Evolutionary conservation across 495 filamentous ascomycete species (phyloP).

Genomic region (Amniculicola lignicola): DNA sequence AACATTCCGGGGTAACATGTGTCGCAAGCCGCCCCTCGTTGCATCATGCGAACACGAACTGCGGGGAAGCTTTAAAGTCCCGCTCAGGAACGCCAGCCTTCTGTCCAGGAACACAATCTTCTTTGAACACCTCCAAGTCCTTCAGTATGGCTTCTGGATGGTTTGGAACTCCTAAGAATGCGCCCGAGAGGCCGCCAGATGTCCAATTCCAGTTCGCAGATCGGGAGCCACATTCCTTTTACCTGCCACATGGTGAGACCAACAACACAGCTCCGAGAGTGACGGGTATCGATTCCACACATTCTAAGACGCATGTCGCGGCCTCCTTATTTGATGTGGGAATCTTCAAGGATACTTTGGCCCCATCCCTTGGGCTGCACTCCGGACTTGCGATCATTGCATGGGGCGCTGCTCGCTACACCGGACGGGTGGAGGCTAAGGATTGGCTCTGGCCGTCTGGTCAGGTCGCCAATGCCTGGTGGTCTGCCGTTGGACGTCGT

Average conservation of each 20-base stretch:
- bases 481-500: conserved; percentile 52
- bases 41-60: conserved; percentile 9
- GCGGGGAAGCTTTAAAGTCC: conserved; percentile 18
- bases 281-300: conserved; percentile 10
- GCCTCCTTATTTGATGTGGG: conserved; percentile 41
- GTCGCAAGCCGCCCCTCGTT: conserved; percentile 1
- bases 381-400: conserved; percentile 47
- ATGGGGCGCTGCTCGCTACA: conserved; percentile 48
- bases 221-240: conserved; percentile 25
- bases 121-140: not conserved
- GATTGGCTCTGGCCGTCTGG: conserved; percentile 56
- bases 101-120: not conserved
- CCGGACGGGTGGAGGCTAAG: conserved; percentile 53
- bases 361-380: conserved; percentile 51
- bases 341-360: conserved; percentile 51
- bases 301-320: conserved; percentile 22
- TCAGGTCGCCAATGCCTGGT: conserved; percentile 58
- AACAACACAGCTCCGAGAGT: conserved; percentile 12
- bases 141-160: conserved; percentile 18
- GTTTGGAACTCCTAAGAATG: conserved; percentile 10
- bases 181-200: conserved; percentile 14
- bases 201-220: conserved; percentile 18
- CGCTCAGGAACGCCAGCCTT: not conserved
- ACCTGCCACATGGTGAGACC: conserved; percentile 15
- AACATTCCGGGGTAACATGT: too few species aligned